Base-by-base conservation (phyloP, 768 basidiomycete species). In the Paxillus rubicundulus region DNA sequence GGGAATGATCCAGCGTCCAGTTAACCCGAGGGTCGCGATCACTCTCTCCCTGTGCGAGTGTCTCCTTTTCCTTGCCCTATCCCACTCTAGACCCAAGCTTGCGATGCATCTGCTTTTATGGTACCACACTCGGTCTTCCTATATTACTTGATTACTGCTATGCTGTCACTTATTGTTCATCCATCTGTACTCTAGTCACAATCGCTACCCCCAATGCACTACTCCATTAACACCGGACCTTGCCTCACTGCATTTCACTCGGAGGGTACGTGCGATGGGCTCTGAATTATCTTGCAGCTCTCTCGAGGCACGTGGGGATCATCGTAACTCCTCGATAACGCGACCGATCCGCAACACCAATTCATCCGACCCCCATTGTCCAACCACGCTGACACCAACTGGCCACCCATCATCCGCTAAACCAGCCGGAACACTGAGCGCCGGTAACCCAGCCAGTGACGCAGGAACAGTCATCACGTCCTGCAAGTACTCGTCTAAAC, bases 401-500 rank as follows among this genome's bases (percentile, higher is more conserved):
- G 92, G 91, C 92, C 91, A 95, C 5, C 82, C 82, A 45, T 81
- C 80, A 0, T 67, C 70, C 2, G 70, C 74, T 1, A 59, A 42
- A 0, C 79, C 77, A 9, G 69, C 67, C 0, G 93, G 93, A 0
- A 98, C 78, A 49, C 77, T 87, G 39, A 98, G 61, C 0, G 87
- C 89, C 1, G 95, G 93, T 14, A 98, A 61, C 0, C 96, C 94
- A 0, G 91, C 94, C 33, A 99, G 72, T 1, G 90, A 93, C 5
- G 93, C 94, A 0, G 94, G 93, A 0, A 95, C 91, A 0, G 93
- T 96, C 55, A 98, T 72, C 6, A 96, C 82, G 56, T 98, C 95
- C 62, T 98, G 95, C 9, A 90, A 79, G 63, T 98, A 98, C 30
- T 82, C 75, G 40, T 78, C 76, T 45, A 86, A 60, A 17, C 66